Conservation (phyloP, 1,284 basidiomycete genomes). For the Malassezia japonica region DNA sequence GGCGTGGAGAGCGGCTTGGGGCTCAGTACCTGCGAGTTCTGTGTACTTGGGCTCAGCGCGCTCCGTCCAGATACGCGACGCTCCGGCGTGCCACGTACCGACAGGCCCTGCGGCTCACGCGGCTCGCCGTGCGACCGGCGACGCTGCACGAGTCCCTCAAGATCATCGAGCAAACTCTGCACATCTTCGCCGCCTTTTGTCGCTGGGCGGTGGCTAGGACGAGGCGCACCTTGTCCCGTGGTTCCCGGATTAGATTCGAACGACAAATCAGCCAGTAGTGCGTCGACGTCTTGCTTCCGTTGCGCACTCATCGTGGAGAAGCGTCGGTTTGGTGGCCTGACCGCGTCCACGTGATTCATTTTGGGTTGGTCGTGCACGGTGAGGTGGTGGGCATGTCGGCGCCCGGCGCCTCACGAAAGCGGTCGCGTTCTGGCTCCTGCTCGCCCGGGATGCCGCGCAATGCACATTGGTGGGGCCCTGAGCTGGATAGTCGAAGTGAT, state of each 20-base stretch:
- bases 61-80: neutral
- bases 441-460: neutral
- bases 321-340: neutral
- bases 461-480: neutral
- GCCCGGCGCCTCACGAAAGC: no score
- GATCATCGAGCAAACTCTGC: slow-evolving; percentile 43
- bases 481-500: neutral
- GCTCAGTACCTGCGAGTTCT: no score
- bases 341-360: neutral
- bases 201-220: neutral
- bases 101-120: slow-evolving; percentile 2
- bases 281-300: slow-evolving; percentile 32
- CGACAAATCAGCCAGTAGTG: slow-evolving; percentile 42
- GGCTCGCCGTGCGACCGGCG: slow-evolving; percentile 13
- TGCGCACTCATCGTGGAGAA: neutral
- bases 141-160: slow-evolving; percentile 44
- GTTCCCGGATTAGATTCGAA: neutral
- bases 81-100: neutral
- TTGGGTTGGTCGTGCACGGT: no score
- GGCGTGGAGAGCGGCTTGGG: no score
- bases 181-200: slow-evolving; percentile 23
- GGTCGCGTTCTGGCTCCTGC: no score
- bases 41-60: no score
- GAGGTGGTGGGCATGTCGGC: no score
- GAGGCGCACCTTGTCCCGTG: neutral